Evolutionary conservation across 345 rosid genomes (phyloP).

Genomic region (Microthlaspi erraticum): DNA sequence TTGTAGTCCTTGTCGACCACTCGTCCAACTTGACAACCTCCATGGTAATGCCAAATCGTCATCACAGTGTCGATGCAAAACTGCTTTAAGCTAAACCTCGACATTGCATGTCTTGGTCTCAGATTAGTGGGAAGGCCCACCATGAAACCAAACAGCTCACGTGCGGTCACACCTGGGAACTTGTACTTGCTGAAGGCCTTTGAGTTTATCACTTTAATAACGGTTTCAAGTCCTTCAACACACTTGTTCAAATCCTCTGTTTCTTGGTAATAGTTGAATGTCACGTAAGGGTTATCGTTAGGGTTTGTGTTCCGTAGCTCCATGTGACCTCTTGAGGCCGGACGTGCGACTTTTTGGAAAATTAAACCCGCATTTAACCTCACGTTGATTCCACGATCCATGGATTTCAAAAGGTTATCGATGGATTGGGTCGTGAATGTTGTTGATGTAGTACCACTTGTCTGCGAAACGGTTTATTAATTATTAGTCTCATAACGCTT

Average conservation of each 20-base stretch:
- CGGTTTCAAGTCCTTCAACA: conserved; percentile 54
- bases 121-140: conserved; percentile 51
- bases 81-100: conserved; percentile 53
- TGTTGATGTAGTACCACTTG: background rate
- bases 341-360: conserved; percentile 52
- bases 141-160: conserved; percentile 45
- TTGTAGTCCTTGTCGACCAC: conserved; percentile 56
- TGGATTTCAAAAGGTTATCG: conserved; percentile 31
- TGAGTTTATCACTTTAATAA: conserved; percentile 53
- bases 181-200: conserved; percentile 53
- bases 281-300: conserved; percentile 61
- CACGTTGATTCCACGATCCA: conserved; percentile 38
- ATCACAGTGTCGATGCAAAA: conserved; percentile 60
- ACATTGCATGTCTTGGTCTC: conserved; percentile 51
- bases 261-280: conserved; percentile 63
- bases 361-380: conserved; percentile 48
- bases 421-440: conserved; percentile 6
- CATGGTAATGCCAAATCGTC: conserved; percentile 67
- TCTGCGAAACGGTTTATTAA: background rate
- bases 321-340: conserved; percentile 58
- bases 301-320: conserved; percentile 49
- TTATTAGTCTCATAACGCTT: too few species aligned
- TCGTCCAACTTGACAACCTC: conserved; percentile 59
- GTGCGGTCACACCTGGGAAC: conserved; percentile 37
- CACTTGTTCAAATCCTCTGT: conserved; percentile 31